A percentile compares a stretch with the other conserved stretches of the same genome.
These are phyloP conservation scores for Lunasporangiospora selenospora DNA, from an alignment of 192 early-diverging fungal genomes.

Conservation along the genomic window DNA sequence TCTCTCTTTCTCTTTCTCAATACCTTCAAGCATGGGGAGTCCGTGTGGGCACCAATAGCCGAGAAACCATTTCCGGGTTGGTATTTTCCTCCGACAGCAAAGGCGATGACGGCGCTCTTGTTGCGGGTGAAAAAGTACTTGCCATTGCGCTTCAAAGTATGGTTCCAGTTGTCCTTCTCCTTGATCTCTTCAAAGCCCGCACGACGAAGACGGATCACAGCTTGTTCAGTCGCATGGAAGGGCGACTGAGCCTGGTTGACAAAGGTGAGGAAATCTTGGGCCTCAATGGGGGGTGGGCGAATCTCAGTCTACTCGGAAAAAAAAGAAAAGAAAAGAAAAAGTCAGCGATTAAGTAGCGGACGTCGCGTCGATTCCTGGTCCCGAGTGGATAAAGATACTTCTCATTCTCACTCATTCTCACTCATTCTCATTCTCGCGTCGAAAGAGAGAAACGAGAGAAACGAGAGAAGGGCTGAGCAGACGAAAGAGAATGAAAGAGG, in stretches of 20 bases:
- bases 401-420: too few relatives aligned
- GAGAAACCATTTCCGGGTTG: slow-evolving; percentile 85
- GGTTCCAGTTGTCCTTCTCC: slow-evolving; percentile 87
- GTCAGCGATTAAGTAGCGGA: neutral
- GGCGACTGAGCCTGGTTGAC: slow-evolving; percentile 94
- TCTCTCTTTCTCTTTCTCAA: neutral
- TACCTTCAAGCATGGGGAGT: slow-evolving; percentile 96
- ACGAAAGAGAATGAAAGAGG: too few relatives aligned
- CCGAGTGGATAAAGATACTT: too few relatives aligned
- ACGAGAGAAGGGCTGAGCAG: too few relatives aligned
- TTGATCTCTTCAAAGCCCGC: slow-evolving; percentile 89
- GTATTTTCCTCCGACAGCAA: slow-evolving; percentile 92
- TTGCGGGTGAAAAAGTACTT: slow-evolving; percentile 99
- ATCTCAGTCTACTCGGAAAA: slow-evolving; percentile 33
- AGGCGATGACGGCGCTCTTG: slow-evolving; percentile 85
- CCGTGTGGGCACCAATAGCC: slow-evolving; percentile 95
- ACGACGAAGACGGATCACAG: slow-evolving; percentile 68
- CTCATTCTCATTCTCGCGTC: too few relatives aligned
- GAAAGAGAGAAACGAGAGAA: too few relatives aligned
- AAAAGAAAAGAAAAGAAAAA: neutral
- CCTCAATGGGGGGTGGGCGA: slow-evolving; percentile 45
- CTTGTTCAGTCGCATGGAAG: slow-evolving; percentile 94
- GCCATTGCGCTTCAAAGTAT: slow-evolving; percentile 74
- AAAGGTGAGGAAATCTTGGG: slow-evolving; percentile 80
- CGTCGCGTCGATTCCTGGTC: too few relatives aligned